Base-by-base conservation (phyloP, 1,284 basidiomycete species). In the Pseudozyma pruni region DNA sequence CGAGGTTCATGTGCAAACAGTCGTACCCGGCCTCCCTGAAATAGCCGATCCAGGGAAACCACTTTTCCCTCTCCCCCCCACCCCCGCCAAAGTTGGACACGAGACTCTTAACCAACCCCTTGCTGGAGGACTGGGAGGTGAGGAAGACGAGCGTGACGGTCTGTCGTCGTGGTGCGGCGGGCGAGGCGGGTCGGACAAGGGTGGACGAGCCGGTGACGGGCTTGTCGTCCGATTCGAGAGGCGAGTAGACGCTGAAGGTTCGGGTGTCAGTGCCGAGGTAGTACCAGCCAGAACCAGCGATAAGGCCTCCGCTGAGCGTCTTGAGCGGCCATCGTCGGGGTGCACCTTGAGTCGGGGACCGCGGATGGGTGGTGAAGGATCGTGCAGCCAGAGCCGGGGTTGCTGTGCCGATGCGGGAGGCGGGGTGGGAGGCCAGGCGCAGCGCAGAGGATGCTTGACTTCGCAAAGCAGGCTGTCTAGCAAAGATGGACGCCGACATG, bases 21-120 rank as follows among this genome's bases (percentile, higher is more conserved):
- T 73, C 60, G 51, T 70, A 70, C 1, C 71, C 71, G 0, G 66
- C 67, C 48, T 73, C 71, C 2, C 67, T 22, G 27, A 73, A 73
- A 31, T 73, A 73, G 8, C 53, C 66, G 33, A 73, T 70, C 66
- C 66, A 73, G 4, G 57, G 49, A 25, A 57, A 61, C 71, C 71
- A 73, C 25, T 62, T 69, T 17, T 58, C 53, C 1, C 35, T 22
- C 8, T 62, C 58, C 3, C 39, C 50, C 8, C 27, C 19, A 0
- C 51, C 48, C 8, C 54, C 49, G 6, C 39, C 40, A 8, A 71
- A 27, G 37, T 60, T 64, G 14, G 57, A 57, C 22, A 58, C 42
- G 32, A 72, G 22, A 14, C 46, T 51, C 51, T 72, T 55, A 23
- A 58, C 53, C 38, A 62, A 8, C 2, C 68, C 61, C 7, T 40